Conservation (phyloP, 2,329 filamentous ascomycete species). For the Microdochium trichocladiopsis region DNA sequence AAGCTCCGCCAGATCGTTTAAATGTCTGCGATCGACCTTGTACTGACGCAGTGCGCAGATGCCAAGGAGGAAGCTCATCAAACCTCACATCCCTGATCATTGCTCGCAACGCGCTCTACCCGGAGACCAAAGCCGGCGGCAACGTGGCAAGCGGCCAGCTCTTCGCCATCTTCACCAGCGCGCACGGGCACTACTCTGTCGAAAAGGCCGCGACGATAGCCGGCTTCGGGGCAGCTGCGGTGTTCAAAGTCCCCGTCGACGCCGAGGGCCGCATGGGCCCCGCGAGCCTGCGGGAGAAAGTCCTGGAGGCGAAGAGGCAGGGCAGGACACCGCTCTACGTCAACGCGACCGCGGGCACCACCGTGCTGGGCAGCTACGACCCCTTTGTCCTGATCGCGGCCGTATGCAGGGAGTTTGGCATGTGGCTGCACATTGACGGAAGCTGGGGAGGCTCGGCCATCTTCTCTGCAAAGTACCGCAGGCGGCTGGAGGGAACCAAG, state of each 20-base stretch:
- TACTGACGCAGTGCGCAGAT: conserved; percentile 2
- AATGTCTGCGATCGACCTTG: background rate
- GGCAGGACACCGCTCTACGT: conserved; percentile 87
- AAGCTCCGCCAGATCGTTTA: conserved; percentile 18
- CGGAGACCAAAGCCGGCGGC: conserved; percentile 66
- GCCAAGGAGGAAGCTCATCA: conserved; percentile 62
- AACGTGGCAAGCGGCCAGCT: conserved; percentile 44
- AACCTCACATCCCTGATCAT: conserved; percentile 66
- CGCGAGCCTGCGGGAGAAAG: conserved; percentile 52
- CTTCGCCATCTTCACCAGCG: conserved; percentile 82
- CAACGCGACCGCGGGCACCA: conserved; percentile 92
- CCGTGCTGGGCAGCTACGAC: conserved; percentile 85
- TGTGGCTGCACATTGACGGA: conserved; percentile 93
- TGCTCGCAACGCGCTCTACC: conserved; percentile 79
- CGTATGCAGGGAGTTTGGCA: conserved; percentile 61
- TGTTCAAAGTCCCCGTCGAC: conserved; percentile 72
- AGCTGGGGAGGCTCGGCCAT: conserved; percentile 83
- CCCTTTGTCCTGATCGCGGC: conserved; percentile 63
- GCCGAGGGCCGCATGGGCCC: conserved; percentile 63
- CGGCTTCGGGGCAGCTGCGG: conserved; percentile 70
- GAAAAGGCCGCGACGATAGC: conserved; percentile 92
- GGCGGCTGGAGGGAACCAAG: conserved; percentile 62
- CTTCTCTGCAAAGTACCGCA: conserved; percentile 60
- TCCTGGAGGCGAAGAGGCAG: conserved; percentile 53
- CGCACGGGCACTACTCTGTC: conserved; percentile 88